Percentiles rank a stretch among this genome's conserved stretches.
These are phyloP conservation scores for Candida dubliniensis DNA, from an alignment of 1,139 yeast genomes.

Conservation along the genomic window DNA sequence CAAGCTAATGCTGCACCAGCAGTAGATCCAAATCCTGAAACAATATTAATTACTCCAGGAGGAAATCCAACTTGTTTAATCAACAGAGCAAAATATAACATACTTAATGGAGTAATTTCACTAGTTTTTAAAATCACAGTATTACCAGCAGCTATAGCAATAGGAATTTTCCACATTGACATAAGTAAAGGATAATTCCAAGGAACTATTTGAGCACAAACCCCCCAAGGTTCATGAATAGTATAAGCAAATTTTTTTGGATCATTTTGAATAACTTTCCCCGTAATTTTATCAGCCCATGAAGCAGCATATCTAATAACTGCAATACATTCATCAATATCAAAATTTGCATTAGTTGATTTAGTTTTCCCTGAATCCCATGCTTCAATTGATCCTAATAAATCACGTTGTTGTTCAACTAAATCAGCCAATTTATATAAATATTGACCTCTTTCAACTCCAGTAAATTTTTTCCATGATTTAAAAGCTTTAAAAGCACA, in stretches of 20 bases:
- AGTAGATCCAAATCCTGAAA: slow-evolving; percentile 56
- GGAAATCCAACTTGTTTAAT: slow-evolving; percentile 71
- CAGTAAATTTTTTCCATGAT: slow-evolving; percentile 47
- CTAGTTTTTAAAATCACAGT: slow-evolving; percentile 64
- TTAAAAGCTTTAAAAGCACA: slow-evolving; percentile 73
- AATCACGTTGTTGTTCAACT: slow-evolving; percentile 55
- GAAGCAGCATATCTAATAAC: slow-evolving; percentile 76
- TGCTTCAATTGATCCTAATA: slow-evolving; percentile 67
- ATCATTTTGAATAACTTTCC: slow-evolving; percentile 66
- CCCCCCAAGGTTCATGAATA: slow-evolving; percentile 78
- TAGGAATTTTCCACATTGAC: slow-evolving; percentile 63
- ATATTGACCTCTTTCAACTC: slow-evolving; percentile 53
- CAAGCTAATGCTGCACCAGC: slow-evolving; percentile 61
- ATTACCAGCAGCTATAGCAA: slow-evolving; percentile 70
- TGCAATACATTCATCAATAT: slow-evolving; percentile 57
- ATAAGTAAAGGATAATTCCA: slow-evolving; percentile 63
- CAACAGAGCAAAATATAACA: slow-evolving; percentile 53
- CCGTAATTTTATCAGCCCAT: slow-evolving; percentile 79
- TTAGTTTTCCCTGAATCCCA: slow-evolving; percentile 81
- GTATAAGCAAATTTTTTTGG: slow-evolving; percentile 74
- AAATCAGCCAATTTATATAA: slow-evolving; percentile 62
- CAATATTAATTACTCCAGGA: slow-evolving; percentile 63
- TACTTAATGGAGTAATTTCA: slow-evolving; percentile 64
- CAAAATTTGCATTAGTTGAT: slow-evolving; percentile 50
- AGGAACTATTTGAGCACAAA: slow-evolving; percentile 74